Conservation (phyloP, 2,329 filamentous ascomycete species). For the Cordyceps pruinosa region DNA sequence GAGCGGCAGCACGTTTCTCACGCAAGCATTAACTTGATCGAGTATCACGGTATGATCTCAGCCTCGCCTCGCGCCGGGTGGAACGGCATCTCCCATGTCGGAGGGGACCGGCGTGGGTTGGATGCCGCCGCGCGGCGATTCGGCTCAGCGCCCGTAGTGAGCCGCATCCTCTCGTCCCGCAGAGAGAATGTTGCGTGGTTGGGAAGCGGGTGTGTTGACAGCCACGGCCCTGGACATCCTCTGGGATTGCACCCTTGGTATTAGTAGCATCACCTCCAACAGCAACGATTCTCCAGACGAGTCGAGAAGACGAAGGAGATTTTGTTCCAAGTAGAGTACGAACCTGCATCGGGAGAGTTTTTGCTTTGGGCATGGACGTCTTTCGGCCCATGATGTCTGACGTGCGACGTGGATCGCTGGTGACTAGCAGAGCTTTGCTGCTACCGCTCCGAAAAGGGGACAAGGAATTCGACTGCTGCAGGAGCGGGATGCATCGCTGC, state of each 20-base stretch:
- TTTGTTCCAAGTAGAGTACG: conserved; percentile 26
- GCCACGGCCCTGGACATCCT: no score
- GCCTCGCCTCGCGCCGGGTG: conserved; percentile 51
- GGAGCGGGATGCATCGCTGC: conserved; percentile 17
- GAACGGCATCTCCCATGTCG: conserved; percentile 33
- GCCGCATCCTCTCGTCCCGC: conserved; percentile 44
- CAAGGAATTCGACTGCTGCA: conserved; percentile 20
- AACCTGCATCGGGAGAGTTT: conserved; percentile 27
- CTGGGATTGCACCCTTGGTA: no score
- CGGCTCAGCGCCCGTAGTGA: conserved; percentile 83
- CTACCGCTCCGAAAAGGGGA: conserved; percentile 55
- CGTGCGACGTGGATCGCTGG: background rate
- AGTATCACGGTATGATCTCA: conserved; percentile 96
- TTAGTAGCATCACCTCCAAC: conserved; percentile 15
- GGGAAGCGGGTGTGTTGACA: background rate
- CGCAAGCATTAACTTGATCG: conserved; percentile 99
- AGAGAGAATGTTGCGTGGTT: background rate
- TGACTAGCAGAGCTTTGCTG: conserved; percentile 26
- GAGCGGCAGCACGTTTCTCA: conserved; percentile 96
- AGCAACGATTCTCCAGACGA: conserved; percentile 13
- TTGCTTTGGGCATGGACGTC: background rate
- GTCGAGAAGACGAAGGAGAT: conserved; percentile 31
- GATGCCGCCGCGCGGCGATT: conserved; percentile 39
- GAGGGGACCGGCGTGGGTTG: conserved; percentile 35
- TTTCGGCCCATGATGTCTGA: background rate